These are phyloP conservation scores for Platismatia glauca DNA, from an alignment of 495 filamentous ascomycete species.

Conservation along the genomic window DNA sequence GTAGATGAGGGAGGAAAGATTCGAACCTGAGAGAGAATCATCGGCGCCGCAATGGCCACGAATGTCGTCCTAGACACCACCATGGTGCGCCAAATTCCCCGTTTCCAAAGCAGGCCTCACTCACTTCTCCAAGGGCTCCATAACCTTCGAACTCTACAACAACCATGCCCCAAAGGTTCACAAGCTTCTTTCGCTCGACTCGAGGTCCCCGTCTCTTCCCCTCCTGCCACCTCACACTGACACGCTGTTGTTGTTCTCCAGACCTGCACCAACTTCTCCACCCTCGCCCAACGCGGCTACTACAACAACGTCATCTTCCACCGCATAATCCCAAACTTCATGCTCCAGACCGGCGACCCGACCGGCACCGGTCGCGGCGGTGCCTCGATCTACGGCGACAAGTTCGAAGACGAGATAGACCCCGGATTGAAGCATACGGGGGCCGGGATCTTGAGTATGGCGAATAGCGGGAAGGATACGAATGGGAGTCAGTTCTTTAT, in stretches of 20 bases:
- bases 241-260: neutral
- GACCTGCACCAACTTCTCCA: conserved; percentile 84
- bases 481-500: conserved; percentile 83
- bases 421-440: conserved; percentile 79
- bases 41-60: conserved; percentile 50
- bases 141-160: conserved; percentile 83
- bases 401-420: conserved; percentile 89
- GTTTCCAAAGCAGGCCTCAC: neutral
- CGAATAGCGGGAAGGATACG: conserved; percentile 87
- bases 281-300: conserved; percentile 70
- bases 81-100: conserved; percentile 48
- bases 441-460: conserved; percentile 90
- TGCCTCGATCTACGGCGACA: conserved; percentile 81
- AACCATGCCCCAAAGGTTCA: conserved; percentile 62
- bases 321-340: conserved; percentile 91
- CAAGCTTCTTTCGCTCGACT: neutral
- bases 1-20: too few species aligned
- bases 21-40: too few species aligned
- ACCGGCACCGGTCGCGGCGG: conserved; percentile 93
- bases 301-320: conserved; percentile 83
- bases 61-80: conserved; percentile 71
- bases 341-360: conserved; percentile 94
- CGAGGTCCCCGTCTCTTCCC: neutral
- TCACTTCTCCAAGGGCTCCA: conserved; percentile 53
- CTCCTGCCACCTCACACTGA: conserved; percentile 2